Evolutionary conservation across 2,329 filamentous ascomycete genomes (phyloP), one percentile per base, ranked within the genome.

Genomic region (Emmonsiellopsis sp.): DNA sequence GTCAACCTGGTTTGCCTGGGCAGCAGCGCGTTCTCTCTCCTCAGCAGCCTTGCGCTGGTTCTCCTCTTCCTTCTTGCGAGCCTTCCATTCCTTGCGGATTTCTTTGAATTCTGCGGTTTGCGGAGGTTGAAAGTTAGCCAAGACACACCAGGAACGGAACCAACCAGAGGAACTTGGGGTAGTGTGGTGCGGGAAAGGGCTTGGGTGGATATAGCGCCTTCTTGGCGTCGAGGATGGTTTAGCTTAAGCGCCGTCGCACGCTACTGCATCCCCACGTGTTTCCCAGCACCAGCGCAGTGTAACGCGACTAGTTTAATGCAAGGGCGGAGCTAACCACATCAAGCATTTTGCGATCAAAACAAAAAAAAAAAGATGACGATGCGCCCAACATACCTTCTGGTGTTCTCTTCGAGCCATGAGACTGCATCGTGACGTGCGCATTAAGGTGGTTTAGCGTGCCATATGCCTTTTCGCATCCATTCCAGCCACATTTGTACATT

Each of bases 401-500:
- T 55, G 92, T 96, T 60, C 93, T 83, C 76, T 98, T 98, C 61
- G 83, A 79, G 9, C 93, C 93, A 64, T 98, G 93, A 57, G 89
- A 93, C 71, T 98, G 93, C 93, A 97, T 97, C 11, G 93, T 97
- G 48, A 98, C 93, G 67, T 98, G 93, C 40, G 93, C 93, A 67
- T 98, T 98, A 62, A 98, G 71, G 69, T 98, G 93, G 71, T 98
- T 98, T 57, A 98, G 75, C 47, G 93, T 98, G 56, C 93, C 93
- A 63, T 98, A 98, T 2, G 93, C 93, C 75, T 98, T 98, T 73
- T 98, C 93, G 67, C 93, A 98, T 7, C 91, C 91, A 60, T 96
- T 92, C 89, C 90, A 97, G 30, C 92, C 93, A 67, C 93, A 98
- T 73, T 97, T 97, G 78, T 98, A 97, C 93, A 98, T 97, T 67